These are phyloP conservation scores for Exophiala oligosperma DNA, from an alignment of 2,329 filamentous ascomycete species.

Conservation along the genomic window DNA sequence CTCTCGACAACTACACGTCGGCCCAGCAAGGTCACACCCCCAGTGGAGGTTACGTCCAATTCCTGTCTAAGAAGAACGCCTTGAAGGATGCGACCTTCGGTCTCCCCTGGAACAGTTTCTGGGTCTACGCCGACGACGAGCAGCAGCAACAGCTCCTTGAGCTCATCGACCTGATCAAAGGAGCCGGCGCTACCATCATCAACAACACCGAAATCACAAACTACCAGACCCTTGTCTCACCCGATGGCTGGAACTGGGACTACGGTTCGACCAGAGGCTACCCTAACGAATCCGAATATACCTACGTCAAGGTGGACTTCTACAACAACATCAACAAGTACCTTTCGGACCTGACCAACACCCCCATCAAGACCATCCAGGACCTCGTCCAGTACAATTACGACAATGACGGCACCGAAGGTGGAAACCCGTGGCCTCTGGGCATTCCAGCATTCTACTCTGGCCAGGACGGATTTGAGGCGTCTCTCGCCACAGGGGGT, in stretches of 20 bases:
- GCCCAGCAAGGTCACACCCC: constrained; percentile 63
- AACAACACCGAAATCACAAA: constrained; percentile 69
- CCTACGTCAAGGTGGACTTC: constrained; percentile 67
- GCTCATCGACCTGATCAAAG: constrained; percentile 55
- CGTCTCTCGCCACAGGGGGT: constrained; percentile 59
- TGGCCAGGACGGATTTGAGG: constrained; percentile 71
- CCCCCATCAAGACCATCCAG: constrained; percentile 58
- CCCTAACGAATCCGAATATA: constrained; percentile 73
- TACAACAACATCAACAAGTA: constrained; percentile 65
- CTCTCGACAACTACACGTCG: constrained; percentile 65
- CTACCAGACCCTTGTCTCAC: constrained; percentile 62
- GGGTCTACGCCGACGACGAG: constrained; percentile 59
- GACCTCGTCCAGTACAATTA: constrained; percentile 65
- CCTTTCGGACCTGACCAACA: constrained; percentile 63
- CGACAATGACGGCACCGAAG: constrained; percentile 65
- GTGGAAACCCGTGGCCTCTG: constrained; percentile 54
- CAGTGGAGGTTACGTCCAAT: constrained; percentile 56
- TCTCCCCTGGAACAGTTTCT: constrained; percentile 71
- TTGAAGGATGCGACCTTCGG: constrained; percentile 67
- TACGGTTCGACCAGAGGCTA: constrained; percentile 53
- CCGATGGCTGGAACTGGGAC: constrained; percentile 73
- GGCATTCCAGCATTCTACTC: constrained; percentile 65
- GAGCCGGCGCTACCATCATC: constrained; percentile 65
- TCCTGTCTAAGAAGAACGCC: constrained; percentile 53
- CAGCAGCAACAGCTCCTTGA: constrained; percentile 56